These are phyloP conservation scores for Oryza officinalis DNA, from an alignment of 176 grass and related monocot species.

Conservation along the genomic window DNA sequence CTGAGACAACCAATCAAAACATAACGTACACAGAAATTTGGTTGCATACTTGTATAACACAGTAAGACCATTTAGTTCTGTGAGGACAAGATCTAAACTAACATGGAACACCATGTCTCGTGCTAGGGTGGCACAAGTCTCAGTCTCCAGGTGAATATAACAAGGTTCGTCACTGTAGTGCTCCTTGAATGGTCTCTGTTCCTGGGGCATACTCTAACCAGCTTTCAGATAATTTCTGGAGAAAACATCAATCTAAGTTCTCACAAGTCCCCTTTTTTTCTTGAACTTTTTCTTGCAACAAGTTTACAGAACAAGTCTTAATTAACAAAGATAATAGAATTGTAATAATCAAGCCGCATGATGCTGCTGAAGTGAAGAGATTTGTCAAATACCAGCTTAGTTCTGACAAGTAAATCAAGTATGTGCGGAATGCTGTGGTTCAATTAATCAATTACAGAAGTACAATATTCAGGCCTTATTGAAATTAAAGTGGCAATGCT, in stretches of 20 bases:
- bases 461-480: not conserved
- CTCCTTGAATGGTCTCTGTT: not conserved
- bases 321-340: not conserved
- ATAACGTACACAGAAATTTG: not conserved
- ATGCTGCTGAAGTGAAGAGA: not conserved
- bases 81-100: not conserved
- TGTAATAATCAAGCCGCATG: not conserved
- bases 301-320: not conserved
- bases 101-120: not conserved
- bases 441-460: not conserved
- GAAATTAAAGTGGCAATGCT: not conserved
- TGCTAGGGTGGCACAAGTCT: not conserved
- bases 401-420: not conserved
- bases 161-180: not conserved
- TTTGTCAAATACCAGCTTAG: not conserved
- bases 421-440: not conserved
- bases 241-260: not conserved
- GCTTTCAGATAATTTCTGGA: not conserved
- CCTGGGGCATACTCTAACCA: not conserved
- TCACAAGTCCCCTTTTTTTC: not conserved
- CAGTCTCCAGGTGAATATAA: not conserved
- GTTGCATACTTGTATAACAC: not conserved
- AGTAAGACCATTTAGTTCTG: not conserved
- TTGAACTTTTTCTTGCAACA: not conserved
- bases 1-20: conserved; percentile 9